These are phyloP conservation scores for Phoma sp. DNA, from an alignment of 2,329 filamentous ascomycete species.

Conservation along the genomic window DNA sequence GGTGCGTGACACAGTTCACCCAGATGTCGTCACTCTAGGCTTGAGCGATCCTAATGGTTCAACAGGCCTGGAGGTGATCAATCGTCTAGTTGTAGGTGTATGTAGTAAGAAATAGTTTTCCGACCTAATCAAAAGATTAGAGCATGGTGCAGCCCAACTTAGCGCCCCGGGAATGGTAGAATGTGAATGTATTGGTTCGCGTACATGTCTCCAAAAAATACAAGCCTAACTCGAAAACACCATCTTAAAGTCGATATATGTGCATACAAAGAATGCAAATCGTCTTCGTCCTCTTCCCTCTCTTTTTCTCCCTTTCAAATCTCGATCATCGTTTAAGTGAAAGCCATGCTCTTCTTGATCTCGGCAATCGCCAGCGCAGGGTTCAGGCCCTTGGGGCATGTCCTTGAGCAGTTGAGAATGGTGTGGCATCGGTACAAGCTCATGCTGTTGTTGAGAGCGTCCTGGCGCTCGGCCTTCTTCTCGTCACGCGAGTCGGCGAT, in stretches of 20 bases:
- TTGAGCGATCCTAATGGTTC: not conserved
- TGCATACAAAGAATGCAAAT: constrained; percentile 24
- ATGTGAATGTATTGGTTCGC: constrained; percentile 27
- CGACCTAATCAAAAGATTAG: not conserved
- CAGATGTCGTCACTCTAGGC: too few relatives aligned
- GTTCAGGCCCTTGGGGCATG: constrained; percentile 98
- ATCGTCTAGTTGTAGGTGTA: not conserved
- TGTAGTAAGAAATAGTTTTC: too few relatives aligned
- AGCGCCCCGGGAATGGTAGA: constrained; percentile 1
- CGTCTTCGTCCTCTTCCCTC: not conserved
- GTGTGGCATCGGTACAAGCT: constrained; percentile 98
- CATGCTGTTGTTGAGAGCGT: constrained; percentile 97
- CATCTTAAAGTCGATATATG: constrained; percentile 17
- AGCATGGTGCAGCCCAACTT: not conserved
- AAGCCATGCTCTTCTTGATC: constrained; percentile 97
- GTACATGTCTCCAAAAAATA: constrained; percentile 30
- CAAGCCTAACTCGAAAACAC: constrained; percentile 22
- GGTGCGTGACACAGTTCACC: too few relatives aligned
- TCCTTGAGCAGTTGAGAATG: constrained; percentile 97
- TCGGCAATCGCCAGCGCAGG: constrained; percentile 93
- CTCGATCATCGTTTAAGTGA: constrained; percentile 41
- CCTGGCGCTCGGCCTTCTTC: constrained; percentile 85
- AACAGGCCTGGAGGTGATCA: not conserved
- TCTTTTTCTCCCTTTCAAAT: not conserved
- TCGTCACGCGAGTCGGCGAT: constrained; percentile 94